Percentiles rank a stretch among this genome's conserved stretches.
Conservation (phyloP, 345 rosid species). For the Eucalyptus tenuipes region DNA sequence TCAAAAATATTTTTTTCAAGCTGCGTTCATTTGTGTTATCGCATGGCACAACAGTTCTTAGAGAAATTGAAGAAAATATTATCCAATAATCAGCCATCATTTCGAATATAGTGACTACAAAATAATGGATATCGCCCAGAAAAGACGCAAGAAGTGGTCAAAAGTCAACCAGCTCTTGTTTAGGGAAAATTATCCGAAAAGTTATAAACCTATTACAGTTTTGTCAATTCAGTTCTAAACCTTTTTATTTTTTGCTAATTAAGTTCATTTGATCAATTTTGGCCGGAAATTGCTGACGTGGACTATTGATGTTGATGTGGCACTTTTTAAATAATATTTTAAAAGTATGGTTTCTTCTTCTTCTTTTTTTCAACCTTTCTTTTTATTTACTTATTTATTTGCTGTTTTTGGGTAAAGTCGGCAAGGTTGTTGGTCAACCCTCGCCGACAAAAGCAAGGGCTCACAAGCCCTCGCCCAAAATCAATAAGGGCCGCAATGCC, state of each 20-base stretch:
- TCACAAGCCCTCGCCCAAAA: too few species aligned
- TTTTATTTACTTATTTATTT: too few species aligned
- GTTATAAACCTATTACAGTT: accelerated
- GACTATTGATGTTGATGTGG: accelerated
- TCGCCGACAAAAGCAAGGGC: accelerated
- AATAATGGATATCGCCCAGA: accelerated
- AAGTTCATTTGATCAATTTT: accelerated
- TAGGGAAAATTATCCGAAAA: too few species aligned
- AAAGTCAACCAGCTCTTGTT: not conserved
- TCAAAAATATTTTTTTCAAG: not conserved
- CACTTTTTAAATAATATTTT: too few species aligned
- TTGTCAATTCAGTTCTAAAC: accelerated
- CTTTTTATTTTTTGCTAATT: accelerated
- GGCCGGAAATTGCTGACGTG: accelerated
- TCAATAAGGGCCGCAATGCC: accelerated
- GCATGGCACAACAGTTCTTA: not conserved
- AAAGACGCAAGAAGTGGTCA: not conserved
- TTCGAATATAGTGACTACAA: not conserved
- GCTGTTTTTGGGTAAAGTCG: accelerated
- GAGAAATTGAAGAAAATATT: not conserved
- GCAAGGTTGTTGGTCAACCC: accelerated
- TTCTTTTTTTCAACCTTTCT: too few species aligned
- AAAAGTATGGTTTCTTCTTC: too few species aligned
- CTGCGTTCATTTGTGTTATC: not conserved
- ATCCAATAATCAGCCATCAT: not conserved